phyloP scores from a whole-genome alignment of 352 stramenopile species.

The Globisporangium spinosum region DNA sequence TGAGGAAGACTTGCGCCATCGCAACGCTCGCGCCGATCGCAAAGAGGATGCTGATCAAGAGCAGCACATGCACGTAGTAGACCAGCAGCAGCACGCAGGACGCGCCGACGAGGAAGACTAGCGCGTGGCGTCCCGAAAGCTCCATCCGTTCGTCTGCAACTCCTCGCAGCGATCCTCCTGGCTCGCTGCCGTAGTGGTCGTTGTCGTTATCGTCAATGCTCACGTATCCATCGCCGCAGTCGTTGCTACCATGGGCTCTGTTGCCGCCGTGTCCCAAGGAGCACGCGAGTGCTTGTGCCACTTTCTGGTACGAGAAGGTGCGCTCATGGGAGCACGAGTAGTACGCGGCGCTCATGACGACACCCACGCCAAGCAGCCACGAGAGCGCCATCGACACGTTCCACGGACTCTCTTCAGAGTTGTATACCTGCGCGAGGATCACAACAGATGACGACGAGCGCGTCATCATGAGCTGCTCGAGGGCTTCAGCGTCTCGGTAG shows the following conservation, averaged over 20 bases:
- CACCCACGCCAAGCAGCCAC: slow-evolving; percentile 51
- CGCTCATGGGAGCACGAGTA: slow-evolving; percentile 50
- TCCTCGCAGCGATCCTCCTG: neutral
- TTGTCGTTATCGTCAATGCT: slow-evolving; percentile 27
- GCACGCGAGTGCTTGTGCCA: slow-evolving; percentile 24
- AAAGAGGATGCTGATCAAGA: slow-evolving; percentile 61
- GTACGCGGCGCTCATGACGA: slow-evolving; percentile 45
- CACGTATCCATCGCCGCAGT: slow-evolving; percentile 22
- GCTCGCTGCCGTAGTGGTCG: neutral
- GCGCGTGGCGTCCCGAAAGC: slow-evolving; percentile 45
- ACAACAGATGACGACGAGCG: neutral
- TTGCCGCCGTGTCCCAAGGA: neutral
- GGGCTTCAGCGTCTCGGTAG: slow-evolving; percentile 33
- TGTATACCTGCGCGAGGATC: slow-evolving; percentile 31
- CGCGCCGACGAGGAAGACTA: slow-evolving; percentile 54
- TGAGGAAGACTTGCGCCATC: slow-evolving; percentile 41
- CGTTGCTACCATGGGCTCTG: slow-evolving; percentile 15
- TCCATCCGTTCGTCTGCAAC: slow-evolving; percentile 27
- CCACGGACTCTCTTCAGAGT: slow-evolving; percentile 48
- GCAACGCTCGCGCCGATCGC: slow-evolving; percentile 41
- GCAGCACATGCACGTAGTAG: slow-evolving; percentile 59
- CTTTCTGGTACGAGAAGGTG: slow-evolving; percentile 45
- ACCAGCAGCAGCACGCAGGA: slow-evolving; percentile 54
- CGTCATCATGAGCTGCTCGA: slow-evolving; percentile 26
- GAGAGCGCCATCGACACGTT: slow-evolving; percentile 63